These are phyloP conservation scores for Silene vulgaris DNA, from an alignment of 179 eudicot genomes.

Conservation along the genomic window DNA sequence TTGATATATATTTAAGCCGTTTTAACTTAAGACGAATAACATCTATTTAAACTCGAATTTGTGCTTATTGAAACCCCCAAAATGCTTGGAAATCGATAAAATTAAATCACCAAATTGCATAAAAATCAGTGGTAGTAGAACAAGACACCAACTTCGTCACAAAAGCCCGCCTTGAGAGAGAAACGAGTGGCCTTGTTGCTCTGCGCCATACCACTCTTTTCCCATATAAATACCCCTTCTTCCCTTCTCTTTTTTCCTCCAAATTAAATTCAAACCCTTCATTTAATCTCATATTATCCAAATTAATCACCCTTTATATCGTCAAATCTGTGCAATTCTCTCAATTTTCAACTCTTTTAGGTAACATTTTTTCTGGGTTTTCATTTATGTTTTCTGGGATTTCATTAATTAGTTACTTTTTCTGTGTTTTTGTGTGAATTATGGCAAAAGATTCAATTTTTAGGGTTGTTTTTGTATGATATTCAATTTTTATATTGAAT, in stretches of 20 bases:
- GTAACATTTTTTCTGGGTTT: not conserved
- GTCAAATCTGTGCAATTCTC: not conserved
- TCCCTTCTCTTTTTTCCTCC: not conserved
- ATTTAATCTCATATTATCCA: not conserved
- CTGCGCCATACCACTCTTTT: not conserved
- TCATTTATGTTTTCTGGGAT: not conserved
- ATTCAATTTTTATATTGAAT: not conserved
- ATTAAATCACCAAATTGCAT: not conserved
- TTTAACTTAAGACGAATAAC: too few relatives aligned
- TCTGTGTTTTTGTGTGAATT: not conserved
- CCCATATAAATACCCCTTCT: not conserved
- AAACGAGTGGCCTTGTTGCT: conserved; percentile 11
- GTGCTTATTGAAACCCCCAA: not conserved
- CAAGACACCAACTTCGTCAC: not conserved
- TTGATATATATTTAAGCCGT: too few relatives aligned
- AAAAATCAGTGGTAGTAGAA: not conserved
- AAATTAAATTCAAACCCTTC: not conserved
- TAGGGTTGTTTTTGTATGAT: not conserved
- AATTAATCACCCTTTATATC: not conserved
- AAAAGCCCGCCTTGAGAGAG: conserved; percentile 1
- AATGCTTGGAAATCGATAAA: not conserved
- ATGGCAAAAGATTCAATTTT: not conserved
- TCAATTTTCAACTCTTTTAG: not conserved
- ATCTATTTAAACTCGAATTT: too few relatives aligned
- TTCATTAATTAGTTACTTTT: not conserved